Evolutionary conservation across 2,329 filamentous ascomycete genomes (phyloP), one percentile per base, ranked within the genome.

Genomic region (Penicillium decumbens): DNA sequence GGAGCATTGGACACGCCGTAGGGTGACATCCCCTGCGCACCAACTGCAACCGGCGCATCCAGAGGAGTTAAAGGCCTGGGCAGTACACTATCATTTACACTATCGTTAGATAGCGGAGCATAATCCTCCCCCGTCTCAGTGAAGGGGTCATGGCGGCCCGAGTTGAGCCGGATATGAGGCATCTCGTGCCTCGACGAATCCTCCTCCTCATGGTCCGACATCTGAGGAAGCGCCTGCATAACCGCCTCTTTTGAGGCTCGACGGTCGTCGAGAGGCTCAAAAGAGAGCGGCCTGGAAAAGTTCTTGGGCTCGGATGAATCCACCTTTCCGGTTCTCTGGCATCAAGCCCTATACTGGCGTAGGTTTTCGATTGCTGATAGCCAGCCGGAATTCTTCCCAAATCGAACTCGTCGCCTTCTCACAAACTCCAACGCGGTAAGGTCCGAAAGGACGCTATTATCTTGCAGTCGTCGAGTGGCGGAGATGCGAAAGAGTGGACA

Each of bases 91-190:
- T 53, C 37, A 24, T 40, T 39, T 2, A 58, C 51, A 10, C 54
- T 47, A n/a, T 53, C 37, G 20, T 40, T 39, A 3, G 57, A 38
- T 3, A 37, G 15, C 3, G 61, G 56, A 33, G 54, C 56, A 41
- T 58, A 63, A 40, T 58, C 55, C 56, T 63, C 69, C 12, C 62
- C 53, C 6, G 69, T 59, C 55, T 71, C 67, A 50, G 66, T 70
- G 53, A 75, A 71, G 28, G 77, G 68, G 61, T 84, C 76, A 56
- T 80, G 75, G 56, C 73, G 76, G 40, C 78, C 81, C 24, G 81
- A 84, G 62, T 85, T 85, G 55, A 86, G 75, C 49, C 81, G 80
- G 51, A 86, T 80, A 57, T 85, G 82, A 57, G 82, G 81, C 54
- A 77, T 67, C 40, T 52, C 57, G 23, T 30, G 41, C 33, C 41